Percentiles rank a stretch among this genome's conserved stretches.
phyloP scores from a whole-genome alignment of 129 eudicot genomes.

The Flaveria linearis region DNA sequence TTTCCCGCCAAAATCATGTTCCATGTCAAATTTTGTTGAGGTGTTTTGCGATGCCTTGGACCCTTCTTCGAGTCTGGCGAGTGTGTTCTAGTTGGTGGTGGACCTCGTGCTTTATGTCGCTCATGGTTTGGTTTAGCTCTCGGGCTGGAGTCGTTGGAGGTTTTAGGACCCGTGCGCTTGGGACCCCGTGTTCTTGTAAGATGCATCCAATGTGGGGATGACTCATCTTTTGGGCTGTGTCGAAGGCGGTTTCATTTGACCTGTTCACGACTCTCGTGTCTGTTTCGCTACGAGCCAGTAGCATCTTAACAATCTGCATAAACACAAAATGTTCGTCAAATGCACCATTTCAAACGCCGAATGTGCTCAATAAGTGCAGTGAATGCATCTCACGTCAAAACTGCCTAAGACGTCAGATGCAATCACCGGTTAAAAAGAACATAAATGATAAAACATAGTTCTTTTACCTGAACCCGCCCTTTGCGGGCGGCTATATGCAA shows the following conservation, averaged over 20 bases:
- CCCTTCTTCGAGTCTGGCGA: conserved; percentile 75
- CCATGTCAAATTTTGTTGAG: conserved; percentile 84
- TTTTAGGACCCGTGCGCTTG: conserved; percentile 45
- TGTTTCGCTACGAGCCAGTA: conserved; percentile 52
- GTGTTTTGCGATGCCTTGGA: conserved; percentile 86
- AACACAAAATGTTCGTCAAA: neutral
- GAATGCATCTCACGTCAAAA: neutral
- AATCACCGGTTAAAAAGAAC: neutral
- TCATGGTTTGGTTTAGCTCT: conserved; percentile 89
- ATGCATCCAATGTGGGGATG: conserved; percentile 51
- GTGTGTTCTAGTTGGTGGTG: conserved; percentile 92
- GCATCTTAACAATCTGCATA: conserved; percentile 64
- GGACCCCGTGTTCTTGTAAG: conserved; percentile 72
- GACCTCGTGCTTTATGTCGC: conserved; percentile 95
- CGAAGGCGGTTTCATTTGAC: conserved; percentile 77
- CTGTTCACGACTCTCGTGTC: conserved; percentile 67
- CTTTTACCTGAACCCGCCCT: conserved; percentile 75
- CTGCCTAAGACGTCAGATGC: neutral
- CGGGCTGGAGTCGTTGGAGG: conserved; percentile 67
- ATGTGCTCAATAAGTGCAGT: too few species aligned
- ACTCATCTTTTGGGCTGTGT: conserved; percentile 70
- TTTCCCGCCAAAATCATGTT: too few species aligned
- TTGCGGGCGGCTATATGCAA: conserved; percentile 88
- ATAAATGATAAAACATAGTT: neutral
- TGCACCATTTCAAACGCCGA: too few species aligned